These are phyloP conservation scores for Aspergillus sp. DNA, from an alignment of 2,329 filamentous ascomycete genomes.

Conservation along the genomic window DNA sequence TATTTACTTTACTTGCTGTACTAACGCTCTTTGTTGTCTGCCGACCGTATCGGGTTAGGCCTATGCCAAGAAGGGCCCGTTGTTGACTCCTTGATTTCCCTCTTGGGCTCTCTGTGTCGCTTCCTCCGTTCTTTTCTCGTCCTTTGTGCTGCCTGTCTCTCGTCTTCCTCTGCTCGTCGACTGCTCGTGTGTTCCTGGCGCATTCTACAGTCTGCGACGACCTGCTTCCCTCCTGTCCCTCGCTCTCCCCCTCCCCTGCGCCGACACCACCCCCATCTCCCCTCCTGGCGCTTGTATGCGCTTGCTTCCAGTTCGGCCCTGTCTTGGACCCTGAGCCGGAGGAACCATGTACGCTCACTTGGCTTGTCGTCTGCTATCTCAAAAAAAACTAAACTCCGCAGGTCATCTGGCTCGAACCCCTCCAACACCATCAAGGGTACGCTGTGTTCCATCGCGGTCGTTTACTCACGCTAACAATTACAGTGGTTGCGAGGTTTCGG, in stretches of 20 bases:
- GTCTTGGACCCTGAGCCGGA: constrained; percentile 11
- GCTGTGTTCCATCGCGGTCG: constrained; percentile 27
- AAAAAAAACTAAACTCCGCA: constrained; percentile 13
- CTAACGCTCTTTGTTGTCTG: too few species aligned
- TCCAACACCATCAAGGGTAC: constrained; percentile 48
- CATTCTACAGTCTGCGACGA: not conserved
- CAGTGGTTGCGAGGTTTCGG: constrained; percentile 93
- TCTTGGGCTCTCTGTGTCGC: constrained; percentile 1
- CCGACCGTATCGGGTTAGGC: not conserved
- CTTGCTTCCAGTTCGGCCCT: constrained; percentile 4
- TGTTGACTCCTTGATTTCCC: constrained; percentile 1
- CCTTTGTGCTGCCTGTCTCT: constrained; percentile 1
- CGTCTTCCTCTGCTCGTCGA: constrained; percentile 1
- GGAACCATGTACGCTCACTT: constrained; percentile 34
- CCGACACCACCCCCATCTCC: constrained; percentile 4
- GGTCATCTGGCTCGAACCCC: constrained; percentile 20
- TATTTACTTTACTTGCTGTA: too few species aligned
- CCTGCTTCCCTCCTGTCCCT: constrained; percentile 21
- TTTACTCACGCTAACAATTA: constrained; percentile 25
- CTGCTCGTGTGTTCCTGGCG: too few species aligned
- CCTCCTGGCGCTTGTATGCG: constrained; percentile 15
- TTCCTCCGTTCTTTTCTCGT: constrained; percentile 2
- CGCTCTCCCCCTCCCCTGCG: constrained; percentile 7
- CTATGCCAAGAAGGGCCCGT: constrained; percentile 1
- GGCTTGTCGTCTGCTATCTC: constrained; percentile 5